Evolutionary conservation across 805 yeast species (phyloP).

Genomic region (Kodamaea hsintzibuensis): DNA sequence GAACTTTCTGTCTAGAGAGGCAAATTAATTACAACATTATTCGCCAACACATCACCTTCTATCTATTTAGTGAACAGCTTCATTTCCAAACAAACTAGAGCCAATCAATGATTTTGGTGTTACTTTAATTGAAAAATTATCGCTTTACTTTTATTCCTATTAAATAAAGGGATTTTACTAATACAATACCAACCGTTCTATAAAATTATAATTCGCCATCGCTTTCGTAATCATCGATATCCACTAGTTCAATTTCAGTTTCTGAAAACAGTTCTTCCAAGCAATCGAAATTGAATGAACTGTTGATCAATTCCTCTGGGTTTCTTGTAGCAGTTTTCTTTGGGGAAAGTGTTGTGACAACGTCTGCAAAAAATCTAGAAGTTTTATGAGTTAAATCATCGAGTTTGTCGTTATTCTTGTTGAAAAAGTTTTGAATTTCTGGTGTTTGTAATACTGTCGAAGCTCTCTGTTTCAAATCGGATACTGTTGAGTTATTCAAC

Average conservation of each 20-base stretch:
- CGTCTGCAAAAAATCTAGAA: conserved; percentile 25
- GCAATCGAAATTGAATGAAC: conserved; percentile 31
- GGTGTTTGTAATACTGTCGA: conserved; percentile 10
- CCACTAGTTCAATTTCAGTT: conserved; percentile 13
- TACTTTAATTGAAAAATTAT: no score
- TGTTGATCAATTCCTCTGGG: conserved; percentile 19
- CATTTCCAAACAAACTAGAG: no score
- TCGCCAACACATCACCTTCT: no score
- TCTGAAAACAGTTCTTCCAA: conserved; percentile 9
- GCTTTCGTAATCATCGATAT: conserved; percentile 31
- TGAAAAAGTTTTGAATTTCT: conserved; percentile 7
- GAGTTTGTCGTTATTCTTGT: conserved; percentile 3
- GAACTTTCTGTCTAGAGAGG: no score
- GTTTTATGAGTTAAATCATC: conserved; percentile 28
- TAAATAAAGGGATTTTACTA: neutral
- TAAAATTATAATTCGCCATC: conserved; percentile 3
- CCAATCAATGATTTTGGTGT: no score
- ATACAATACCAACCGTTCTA: conserved; percentile 3
- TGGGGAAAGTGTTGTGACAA: conserved; percentile 27
- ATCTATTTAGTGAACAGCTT: no score
- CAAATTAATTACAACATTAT: no score
- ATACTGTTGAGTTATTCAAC: conserved; percentile 12
- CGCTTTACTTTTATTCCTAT: conserved; percentile 1
- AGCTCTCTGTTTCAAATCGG: conserved; percentile 7
- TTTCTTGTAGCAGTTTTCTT: conserved; percentile 14